Conservation (phyloP, 139 green algal genomes). For the Micractinium conductrix region DNA sequence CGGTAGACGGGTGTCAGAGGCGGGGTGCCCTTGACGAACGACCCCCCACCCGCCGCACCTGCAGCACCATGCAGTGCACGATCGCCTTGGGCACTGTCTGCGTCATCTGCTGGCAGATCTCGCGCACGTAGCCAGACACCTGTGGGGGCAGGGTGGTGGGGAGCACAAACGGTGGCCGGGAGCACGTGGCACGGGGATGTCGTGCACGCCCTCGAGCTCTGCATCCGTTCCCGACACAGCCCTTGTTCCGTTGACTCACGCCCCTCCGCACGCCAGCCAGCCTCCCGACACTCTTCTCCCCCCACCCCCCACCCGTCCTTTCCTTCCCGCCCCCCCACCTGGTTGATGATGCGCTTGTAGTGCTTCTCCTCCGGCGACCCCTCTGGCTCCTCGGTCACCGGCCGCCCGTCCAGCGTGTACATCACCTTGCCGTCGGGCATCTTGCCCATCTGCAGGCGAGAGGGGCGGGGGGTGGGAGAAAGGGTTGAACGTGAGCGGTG, state of each 20-base stretch:
- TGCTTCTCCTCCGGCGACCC: conserved; percentile 60
- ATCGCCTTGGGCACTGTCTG: conserved; percentile 94
- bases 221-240: background rate
- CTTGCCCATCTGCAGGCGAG: conserved; percentile 41
- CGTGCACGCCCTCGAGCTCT: no score
- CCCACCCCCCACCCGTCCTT: background rate
- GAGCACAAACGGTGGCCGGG: background rate
- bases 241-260: background rate
- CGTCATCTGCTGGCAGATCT: conserved; percentile 88
- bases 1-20: background rate
- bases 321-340: no score
- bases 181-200: background rate
- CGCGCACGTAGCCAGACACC: conserved; percentile 89
- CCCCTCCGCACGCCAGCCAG: no score
- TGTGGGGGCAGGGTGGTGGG: conserved; percentile 3
- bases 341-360: conserved; percentile 79
- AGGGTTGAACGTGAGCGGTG: background rate
- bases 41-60: conserved; percentile 8
- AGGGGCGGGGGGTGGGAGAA: background rate
- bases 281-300: background rate
- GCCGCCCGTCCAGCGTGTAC: conserved; percentile 56
- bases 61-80: conserved; percentile 85
- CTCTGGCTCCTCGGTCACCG: conserved; percentile 56
- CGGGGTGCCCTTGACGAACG: no score
- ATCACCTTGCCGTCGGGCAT: conserved; percentile 60